Conservation (phyloP, 2,329 filamentous ascomycete genomes). For the Ilyonectria destructans region DNA sequence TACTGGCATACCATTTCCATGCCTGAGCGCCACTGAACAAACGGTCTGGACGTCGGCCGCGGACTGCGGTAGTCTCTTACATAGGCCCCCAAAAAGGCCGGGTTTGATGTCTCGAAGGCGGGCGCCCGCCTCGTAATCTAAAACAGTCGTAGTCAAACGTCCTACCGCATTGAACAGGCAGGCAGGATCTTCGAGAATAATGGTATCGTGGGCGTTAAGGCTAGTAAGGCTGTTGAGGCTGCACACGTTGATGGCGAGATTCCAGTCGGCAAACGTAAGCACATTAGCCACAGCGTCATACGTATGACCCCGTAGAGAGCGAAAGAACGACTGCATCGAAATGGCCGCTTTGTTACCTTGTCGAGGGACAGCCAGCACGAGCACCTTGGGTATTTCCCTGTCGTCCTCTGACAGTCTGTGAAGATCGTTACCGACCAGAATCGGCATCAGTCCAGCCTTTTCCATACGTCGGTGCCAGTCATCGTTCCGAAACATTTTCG, state of each 20-base stretch:
- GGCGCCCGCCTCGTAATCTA: background rate
- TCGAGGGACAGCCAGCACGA: background rate
- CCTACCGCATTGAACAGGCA: background rate
- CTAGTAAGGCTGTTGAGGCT: too few species aligned
- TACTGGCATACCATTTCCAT: background rate
- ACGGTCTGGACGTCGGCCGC: background rate
- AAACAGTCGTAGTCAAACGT: background rate
- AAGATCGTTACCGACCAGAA: background rate
- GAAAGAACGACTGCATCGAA: background rate
- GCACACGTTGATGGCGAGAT: background rate
- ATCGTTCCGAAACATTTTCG: background rate
- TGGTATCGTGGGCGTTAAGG: background rate
- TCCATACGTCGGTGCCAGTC: background rate
- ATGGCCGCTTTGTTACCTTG: background rate
- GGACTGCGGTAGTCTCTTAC: background rate
- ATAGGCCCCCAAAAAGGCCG: background rate
- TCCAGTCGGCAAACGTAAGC: conserved; percentile 1
- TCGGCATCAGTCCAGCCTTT: conserved; percentile 2
- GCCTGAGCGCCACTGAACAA: background rate
- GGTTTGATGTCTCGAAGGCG: background rate
- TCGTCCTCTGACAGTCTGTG: background rate
- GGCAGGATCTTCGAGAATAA: background rate
- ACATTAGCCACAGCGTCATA: background rate
- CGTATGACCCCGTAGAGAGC: background rate
- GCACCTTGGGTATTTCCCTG: background rate